Evolutionary conservation across 352 stramenopile species (phyloP).

Genomic region (Phytopythium montanum): DNA sequence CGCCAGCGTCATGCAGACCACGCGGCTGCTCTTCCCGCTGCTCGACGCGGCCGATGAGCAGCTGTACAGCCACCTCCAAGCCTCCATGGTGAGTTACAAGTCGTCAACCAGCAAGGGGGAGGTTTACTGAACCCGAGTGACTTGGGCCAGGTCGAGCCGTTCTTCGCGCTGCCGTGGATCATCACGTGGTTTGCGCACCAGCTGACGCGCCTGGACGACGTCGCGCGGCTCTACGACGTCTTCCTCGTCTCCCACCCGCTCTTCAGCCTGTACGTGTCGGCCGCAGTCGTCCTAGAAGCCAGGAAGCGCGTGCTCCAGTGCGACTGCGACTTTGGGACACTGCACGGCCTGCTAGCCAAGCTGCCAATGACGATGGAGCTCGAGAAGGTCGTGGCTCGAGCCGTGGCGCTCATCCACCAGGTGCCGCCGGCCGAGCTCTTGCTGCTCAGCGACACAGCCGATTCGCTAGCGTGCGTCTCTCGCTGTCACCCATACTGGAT

Average conservation of each 20-base stretch:
- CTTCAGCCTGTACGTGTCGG: conserved; percentile 89
- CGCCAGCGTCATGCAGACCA: conserved; percentile 64
- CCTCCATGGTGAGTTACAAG: conserved; percentile 1
- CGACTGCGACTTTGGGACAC: conserved; percentile 72
- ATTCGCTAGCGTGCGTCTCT: conserved; percentile 17
- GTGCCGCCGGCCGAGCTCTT: conserved; percentile 37
- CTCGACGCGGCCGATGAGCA: conserved; percentile 56
- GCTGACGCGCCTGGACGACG: conserved; percentile 80
- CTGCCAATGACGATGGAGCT: conserved; percentile 73
- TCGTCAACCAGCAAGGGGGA: conserved; percentile 21
- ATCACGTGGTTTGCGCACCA: conserved; percentile 96
- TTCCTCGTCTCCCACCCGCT: conserved; percentile 92
- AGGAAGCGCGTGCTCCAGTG: conserved; percentile 56
- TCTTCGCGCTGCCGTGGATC: conserved; percentile 92
- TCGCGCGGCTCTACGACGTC: conserved; percentile 91
- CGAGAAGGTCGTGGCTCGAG: conserved; percentile 53
- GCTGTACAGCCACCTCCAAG: conserved; percentile 60
- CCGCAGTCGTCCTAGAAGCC: conserved; percentile 64
- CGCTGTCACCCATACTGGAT: background rate
- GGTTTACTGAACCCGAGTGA: conserved; percentile 6
- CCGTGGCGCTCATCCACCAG: conserved; percentile 54
- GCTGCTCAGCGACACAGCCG: conserved; percentile 17
- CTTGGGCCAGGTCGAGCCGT: conserved; percentile 85
- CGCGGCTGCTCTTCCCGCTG: conserved; percentile 64
- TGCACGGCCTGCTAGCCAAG: conserved; percentile 72